Base-by-base conservation (phyloP, 2,329 filamentous ascomycete genomes). In the Sarocladiaceae sp. region DNA sequence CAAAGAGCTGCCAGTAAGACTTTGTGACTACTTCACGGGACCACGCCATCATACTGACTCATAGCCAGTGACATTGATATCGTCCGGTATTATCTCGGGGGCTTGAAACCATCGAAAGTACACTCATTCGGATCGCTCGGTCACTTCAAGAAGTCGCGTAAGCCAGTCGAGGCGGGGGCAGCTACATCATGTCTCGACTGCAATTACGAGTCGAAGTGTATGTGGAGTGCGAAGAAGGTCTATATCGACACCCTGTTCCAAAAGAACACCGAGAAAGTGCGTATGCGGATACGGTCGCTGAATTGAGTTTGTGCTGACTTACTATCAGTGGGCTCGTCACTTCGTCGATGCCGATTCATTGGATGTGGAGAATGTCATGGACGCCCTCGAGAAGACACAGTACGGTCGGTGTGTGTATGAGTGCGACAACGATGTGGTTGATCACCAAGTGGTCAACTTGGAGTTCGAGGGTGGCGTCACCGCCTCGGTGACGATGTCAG, bases 141-240 rank as follows among this genome's bases (percentile, higher is more conserved):
- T 20, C 55, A 55, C 22, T 56, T 56, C 25, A 56, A 53, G 40
- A 56, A 56, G 49, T 53, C 55, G 12, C 51, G 49, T 11, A 56
- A 56, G 33, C 55, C 55, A 3, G 29, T 18, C 15, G 48, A 53
- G 20, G 55, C 55, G 8, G 55, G 55, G 1, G 29, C 26, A 1
- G 55, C 55, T 5, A 55, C 50, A 23, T 44, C 42, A 25, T 56
- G 55, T 25, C 51, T 56, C 7, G 49, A 55, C 5, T 56, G 55
- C 23, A 23, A 53, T 6, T 47, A 54, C 18, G 55, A 56, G 28
- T 42, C 52, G 6, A 29, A 55, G n/a, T 56, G 55, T 31, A 52
- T 55, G 12, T 56, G 55, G 55, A 56, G 55, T 25, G 55, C 55
- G 17, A 56, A 55, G 53, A 56, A 56, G 53, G 52, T 56, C 18